A percentile compares a stretch with the other conserved stretches of the same genome.
phyloP scores from a whole-genome alignment of 768 basidiomycete species.

The Rickenella mellea region DNA sequence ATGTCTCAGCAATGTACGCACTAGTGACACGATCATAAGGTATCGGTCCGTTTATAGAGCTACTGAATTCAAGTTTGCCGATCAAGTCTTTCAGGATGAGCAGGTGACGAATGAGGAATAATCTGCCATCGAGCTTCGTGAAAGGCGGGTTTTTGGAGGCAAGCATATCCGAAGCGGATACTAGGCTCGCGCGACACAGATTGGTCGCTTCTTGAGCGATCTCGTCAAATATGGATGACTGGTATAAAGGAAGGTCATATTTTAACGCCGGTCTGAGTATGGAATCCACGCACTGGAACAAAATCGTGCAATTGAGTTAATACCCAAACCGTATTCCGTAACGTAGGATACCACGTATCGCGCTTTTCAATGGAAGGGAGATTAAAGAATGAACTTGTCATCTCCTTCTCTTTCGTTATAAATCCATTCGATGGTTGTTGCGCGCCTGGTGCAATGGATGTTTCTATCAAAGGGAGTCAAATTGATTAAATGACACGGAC shows the following conservation, averaged over 20 bases:
- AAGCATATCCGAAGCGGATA: slow-evolving; percentile 61
- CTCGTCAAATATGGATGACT: slow-evolving; percentile 96
- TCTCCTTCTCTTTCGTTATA: slow-evolving; percentile 59
- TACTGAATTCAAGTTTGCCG: slow-evolving; percentile 57
- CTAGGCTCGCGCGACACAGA: slow-evolving; percentile 74
- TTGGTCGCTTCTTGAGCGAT: slow-evolving; percentile 89
- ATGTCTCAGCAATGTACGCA: neutral
- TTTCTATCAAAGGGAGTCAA: slow-evolving; percentile 4
- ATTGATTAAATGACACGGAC: slow-evolving; percentile 29
- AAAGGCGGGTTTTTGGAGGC: slow-evolving; percentile 35
- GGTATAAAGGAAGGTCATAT: neutral
- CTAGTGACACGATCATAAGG: neutral
- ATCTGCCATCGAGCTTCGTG: slow-evolving; percentile 53
- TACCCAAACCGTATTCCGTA: slow-evolving; percentile 86
- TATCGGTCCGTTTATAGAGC: neutral
- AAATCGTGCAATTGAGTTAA: slow-evolving; percentile 84
- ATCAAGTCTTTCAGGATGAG: slow-evolving; percentile 88
- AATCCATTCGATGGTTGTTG: slow-evolving; percentile 32
- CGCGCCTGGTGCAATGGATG: slow-evolving; percentile 24
- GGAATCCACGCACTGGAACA: slow-evolving; percentile 58
- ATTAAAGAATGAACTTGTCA: slow-evolving; percentile 57
- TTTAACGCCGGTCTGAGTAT: neutral
- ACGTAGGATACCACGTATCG: slow-evolving; percentile 87
- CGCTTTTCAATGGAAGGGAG: slow-evolving; percentile 63
- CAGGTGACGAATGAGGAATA: slow-evolving; percentile 88